Percentiles rank a stretch among this genome's conserved stretches.
Evolutionary conservation across 768 basidiomycete species (phyloP).

Genomic region (Podaxis sp.): DNA sequence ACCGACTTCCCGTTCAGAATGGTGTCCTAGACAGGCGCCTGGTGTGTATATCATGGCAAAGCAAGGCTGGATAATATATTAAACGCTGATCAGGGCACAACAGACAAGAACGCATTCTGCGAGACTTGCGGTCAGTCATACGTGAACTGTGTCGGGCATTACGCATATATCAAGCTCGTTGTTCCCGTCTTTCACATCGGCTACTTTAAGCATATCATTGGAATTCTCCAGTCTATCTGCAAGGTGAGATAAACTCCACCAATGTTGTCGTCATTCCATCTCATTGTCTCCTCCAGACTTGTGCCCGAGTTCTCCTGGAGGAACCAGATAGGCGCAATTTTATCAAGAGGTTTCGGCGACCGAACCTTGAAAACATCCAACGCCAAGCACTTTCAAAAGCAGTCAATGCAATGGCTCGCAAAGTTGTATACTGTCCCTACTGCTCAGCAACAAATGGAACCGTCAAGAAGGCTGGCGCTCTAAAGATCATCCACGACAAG

Average conservation of each 20-base stretch:
- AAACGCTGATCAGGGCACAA: constrained; percentile 66
- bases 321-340: constrained; percentile 81
- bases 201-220: constrained; percentile 94
- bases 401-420: constrained; percentile 83
- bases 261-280: background rate
- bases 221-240: constrained; percentile 93
- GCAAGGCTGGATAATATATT: background rate
- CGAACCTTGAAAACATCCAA: constrained; percentile 89
- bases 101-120: constrained; percentile 88
- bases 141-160: constrained; percentile 96
- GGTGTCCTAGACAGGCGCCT: constrained; percentile 91
- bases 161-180: constrained; percentile 95
- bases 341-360: constrained; percentile 87
- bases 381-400: constrained; percentile 78
- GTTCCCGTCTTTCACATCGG: constrained; percentile 98
- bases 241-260: constrained; percentile 52
- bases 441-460: constrained; percentile 92
- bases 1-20: constrained; percentile 82
- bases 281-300: constrained; percentile 48
- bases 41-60: constrained; percentile 38
- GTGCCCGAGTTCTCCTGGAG: constrained; percentile 85
- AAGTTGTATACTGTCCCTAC: constrained; percentile 88
- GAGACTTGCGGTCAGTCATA: constrained; percentile 92
- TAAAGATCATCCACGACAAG: constrained; percentile 98
- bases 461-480: constrained; percentile 91